Conservation (phyloP, 768 basidiomycete genomes). For the Fomitopsis pulvina region DNA sequence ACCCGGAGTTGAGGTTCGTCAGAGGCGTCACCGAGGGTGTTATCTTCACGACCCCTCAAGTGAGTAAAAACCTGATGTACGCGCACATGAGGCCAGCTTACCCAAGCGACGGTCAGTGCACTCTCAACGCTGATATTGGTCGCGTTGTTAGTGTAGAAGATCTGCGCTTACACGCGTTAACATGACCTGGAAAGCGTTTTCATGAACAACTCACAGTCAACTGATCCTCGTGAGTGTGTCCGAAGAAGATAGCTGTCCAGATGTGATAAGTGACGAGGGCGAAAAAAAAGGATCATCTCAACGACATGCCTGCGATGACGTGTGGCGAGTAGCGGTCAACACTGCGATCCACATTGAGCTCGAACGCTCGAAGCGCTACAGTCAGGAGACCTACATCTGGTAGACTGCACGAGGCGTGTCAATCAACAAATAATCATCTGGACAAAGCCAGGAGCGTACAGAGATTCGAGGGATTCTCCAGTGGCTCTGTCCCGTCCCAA, state of each 20-base stretch:
- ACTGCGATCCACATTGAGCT: slow-evolving; percentile 23
- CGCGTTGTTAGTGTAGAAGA: slow-evolving; percentile 68
- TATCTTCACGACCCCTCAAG: slow-evolving; percentile 32
- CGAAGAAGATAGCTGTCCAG: slow-evolving; percentile 59
- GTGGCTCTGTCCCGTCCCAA: slow-evolving; percentile 64
- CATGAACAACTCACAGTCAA: slow-evolving; percentile 37
- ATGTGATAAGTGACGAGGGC: background rate
- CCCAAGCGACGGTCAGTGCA: slow-evolving; percentile 48
- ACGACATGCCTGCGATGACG: slow-evolving; percentile 58
- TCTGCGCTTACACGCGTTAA: slow-evolving; percentile 27
- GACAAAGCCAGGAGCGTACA: slow-evolving; percentile 34
- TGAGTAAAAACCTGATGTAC: background rate
- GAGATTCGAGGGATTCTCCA: slow-evolving; percentile 58
- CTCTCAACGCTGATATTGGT: slow-evolving; percentile 48
- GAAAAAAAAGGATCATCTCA: background rate
- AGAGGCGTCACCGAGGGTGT: slow-evolving; percentile 63
- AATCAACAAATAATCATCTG: background rate
- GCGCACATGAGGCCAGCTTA: slow-evolving; percentile 11
- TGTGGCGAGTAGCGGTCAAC: slow-evolving; percentile 74
- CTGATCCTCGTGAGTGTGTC: slow-evolving; percentile 71
- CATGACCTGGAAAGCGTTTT: too few species aligned
- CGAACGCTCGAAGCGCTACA: background rate
- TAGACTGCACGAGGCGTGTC: slow-evolving; percentile 27
- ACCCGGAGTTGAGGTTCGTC: slow-evolving; percentile 67
- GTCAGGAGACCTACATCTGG: slow-evolving; percentile 33